These are phyloP conservation scores for Teratosphaeria pseudoeucalypti DNA, from an alignment of 2,329 filamentous ascomycete genomes.

Conservation along the genomic window DNA sequence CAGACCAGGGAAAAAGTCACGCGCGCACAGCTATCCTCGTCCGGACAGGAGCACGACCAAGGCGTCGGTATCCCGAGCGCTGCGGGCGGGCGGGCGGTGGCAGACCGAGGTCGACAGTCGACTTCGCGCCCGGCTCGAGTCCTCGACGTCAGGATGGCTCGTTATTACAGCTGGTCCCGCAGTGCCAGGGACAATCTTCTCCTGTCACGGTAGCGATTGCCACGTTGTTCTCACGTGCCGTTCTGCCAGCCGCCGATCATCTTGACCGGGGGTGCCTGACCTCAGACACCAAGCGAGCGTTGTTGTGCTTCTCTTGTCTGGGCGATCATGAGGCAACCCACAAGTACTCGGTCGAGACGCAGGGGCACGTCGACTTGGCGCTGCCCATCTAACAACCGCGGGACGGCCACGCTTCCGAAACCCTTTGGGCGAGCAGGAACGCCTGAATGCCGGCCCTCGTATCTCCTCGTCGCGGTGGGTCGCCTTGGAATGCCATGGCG, in stretches of 20 bases:
- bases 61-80: neutral
- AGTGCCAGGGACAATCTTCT: neutral
- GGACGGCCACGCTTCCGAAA: neutral
- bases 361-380: slow-evolving; percentile 2
- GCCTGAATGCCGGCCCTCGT: neutral
- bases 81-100: neutral
- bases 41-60: neutral
- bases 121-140: neutral
- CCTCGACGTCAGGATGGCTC: neutral
- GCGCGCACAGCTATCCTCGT: neutral
- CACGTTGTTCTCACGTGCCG: slow-evolving; percentile 3
- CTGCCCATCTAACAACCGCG: neutral
- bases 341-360: neutral
- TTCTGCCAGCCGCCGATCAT: neutral
- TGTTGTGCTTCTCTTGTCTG: neutral
- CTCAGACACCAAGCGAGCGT: neutral
- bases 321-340: slow-evolving; percentile 3
- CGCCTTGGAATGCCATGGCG: neutral
- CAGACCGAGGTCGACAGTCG: neutral
- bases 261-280: neutral
- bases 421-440: neutral
- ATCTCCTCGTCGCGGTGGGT: neutral
- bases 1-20: neutral
- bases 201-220: slow-evolving; percentile 1
- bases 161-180: neutral